Evolutionary conservation across 352 stramenopile genomes (phyloP).

Genomic region (Phytophthora capsici): DNA sequence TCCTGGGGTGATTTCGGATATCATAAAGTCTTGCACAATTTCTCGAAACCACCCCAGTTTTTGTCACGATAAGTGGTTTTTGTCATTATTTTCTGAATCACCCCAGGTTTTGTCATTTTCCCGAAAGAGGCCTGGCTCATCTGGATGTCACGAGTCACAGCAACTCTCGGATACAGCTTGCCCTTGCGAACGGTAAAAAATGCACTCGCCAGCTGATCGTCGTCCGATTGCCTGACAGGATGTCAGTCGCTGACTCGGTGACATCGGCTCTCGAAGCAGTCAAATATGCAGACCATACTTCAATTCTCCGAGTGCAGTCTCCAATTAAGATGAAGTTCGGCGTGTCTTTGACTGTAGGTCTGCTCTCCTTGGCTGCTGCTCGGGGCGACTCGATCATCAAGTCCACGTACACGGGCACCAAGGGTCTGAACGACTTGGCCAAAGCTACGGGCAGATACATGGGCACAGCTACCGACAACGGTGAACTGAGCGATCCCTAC

Average conservation of each 20-base stretch:
- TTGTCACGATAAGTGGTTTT: no score
- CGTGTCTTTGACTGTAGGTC: neutral
- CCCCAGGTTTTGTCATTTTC: no score
- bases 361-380: slow-evolving; percentile 11
- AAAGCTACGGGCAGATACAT: slow-evolving; percentile 46
- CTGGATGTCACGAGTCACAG: slow-evolving; percentile 2
- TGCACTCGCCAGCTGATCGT: slow-evolving; percentile 10
- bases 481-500: slow-evolving; percentile 19
- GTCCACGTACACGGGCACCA: slow-evolving; percentile 30
- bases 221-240: slow-evolving; percentile 3
- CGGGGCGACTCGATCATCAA: slow-evolving; percentile 19
- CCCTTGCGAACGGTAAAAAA: slow-evolving; percentile 21
- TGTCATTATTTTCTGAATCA: no score
- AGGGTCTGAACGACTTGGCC: slow-evolving; percentile 25
- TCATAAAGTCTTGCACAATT: no score
- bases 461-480: slow-evolving; percentile 25
- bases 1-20: no score
- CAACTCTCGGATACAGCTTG: no score
- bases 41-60: no score
- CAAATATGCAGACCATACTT: neutral
- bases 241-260: neutral
- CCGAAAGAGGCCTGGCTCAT: slow-evolving; percentile 9
- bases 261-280: slow-evolving; percentile 9
- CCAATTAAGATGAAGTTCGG: slow-evolving; percentile 12
- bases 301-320: slow-evolving; percentile 1